These are phyloP conservation scores for Allantophomopsis lycopodina DNA, from an alignment of 2,329 filamentous ascomycete genomes.

Conservation along the genomic window DNA sequence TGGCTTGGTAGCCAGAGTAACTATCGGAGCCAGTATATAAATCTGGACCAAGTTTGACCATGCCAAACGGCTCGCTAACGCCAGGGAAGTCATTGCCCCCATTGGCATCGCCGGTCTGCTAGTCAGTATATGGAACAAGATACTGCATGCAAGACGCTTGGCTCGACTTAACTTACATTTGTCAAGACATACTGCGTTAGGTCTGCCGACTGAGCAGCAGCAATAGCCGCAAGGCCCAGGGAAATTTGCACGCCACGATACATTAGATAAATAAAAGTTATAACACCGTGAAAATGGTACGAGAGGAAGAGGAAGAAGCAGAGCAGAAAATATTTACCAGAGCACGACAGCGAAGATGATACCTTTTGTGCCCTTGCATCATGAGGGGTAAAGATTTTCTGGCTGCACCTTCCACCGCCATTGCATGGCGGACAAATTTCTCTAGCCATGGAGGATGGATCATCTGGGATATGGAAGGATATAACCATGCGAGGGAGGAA, in stretches of 20 bases:
- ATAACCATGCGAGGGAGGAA: too few species aligned
- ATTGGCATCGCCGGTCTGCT: conserved; percentile 1
- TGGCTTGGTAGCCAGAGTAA: conserved; percentile 35
- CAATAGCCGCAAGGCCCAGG: neutral
- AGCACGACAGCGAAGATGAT: too few species aligned
- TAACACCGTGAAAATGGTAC: too few species aligned
- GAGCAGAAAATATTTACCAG: neutral
- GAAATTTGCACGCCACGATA: too few species aligned
- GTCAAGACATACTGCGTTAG: conserved; percentile 10
- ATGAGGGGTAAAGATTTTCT: too few species aligned
- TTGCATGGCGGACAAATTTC: too few species aligned
- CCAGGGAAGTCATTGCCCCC: conserved; percentile 7
- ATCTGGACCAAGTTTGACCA: conserved; percentile 7
- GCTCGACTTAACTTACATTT: conserved; percentile 3
- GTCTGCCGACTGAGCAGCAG: conserved; percentile 3
- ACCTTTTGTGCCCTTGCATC: too few species aligned
- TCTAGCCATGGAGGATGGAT: too few species aligned
- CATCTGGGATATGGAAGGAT: too few species aligned
- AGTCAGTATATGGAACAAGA: too few species aligned
- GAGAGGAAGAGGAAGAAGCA: neutral
- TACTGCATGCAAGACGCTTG: neutral
- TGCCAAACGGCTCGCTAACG: conserved; percentile 6
- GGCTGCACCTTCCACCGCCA: too few species aligned
- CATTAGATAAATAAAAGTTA: too few species aligned
- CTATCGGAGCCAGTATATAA: conserved; percentile 30